Percentiles rank a stretch among this genome's conserved stretches.
These are phyloP conservation scores for Coniosporium apollinis DNA, from an alignment of 495 filamentous ascomycete species.

Conservation along the genomic window DNA sequence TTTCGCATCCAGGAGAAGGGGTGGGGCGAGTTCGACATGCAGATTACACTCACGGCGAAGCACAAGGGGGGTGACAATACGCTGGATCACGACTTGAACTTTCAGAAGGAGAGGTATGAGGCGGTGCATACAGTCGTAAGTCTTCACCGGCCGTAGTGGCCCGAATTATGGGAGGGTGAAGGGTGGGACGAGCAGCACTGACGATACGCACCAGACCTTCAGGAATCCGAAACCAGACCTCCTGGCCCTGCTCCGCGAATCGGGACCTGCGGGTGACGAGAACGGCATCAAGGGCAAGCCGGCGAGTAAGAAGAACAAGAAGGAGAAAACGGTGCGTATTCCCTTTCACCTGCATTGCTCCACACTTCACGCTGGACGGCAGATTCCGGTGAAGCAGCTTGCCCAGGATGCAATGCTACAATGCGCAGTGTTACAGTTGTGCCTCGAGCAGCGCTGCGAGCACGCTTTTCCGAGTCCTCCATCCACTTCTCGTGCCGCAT, in stretches of 20 bases:
- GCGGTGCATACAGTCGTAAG: conserved; percentile 60
- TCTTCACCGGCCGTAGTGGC: conserved; percentile 6
- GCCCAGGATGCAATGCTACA: no score
- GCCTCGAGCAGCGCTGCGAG: no score
- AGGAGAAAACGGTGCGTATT: conserved; percentile 43
- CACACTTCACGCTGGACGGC: no score
- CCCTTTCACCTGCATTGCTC: no score
- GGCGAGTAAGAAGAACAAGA: conserved; percentile 51
- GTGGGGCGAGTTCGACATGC: conserved; percentile 99
- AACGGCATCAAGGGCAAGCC: conserved; percentile 42
- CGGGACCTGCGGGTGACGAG: conserved; percentile 49
- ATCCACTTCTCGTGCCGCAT: no score
- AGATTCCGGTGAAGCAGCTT: no score
- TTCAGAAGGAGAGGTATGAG: conserved; percentile 65
- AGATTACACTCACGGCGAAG: conserved; percentile 58
- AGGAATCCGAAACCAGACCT: conserved; percentile 81
- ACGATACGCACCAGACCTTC: conserved; percentile 41
- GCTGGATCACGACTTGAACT: conserved; percentile 84
- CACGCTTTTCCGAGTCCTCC: no score
- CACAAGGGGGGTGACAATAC: conserved; percentile 73
- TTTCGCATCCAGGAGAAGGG: conserved; percentile 86
- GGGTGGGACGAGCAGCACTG: neutral
- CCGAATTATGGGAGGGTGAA: neutral
- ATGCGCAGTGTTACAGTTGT: no score
- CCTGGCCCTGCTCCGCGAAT: conserved; percentile 53